phyloP scores from a whole-genome alignment of 352 stramenopile species.

The Phytopythium boreale region DNA sequence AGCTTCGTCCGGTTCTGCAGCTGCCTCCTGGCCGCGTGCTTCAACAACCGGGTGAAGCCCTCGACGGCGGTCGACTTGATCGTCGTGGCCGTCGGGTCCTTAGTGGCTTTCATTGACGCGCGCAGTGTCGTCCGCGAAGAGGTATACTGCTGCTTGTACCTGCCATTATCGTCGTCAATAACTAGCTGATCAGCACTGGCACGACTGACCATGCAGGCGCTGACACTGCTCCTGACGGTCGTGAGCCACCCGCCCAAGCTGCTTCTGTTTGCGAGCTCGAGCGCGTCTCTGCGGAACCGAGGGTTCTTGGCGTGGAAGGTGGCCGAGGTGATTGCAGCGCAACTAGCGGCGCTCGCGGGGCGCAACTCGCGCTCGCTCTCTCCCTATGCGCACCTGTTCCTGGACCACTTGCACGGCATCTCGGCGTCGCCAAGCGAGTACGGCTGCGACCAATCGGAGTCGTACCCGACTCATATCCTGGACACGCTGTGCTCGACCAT shows the following conservation, averaged over 20 bases:
- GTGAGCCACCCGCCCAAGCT: conserved; percentile 65
- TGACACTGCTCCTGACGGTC: conserved; percentile 66
- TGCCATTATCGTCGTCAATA: background rate
- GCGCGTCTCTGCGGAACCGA: conserved; percentile 27
- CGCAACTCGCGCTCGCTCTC: conserved; percentile 35
- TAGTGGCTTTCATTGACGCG: conserved; percentile 35
- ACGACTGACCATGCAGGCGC: conserved; percentile 27
- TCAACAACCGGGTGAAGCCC: conserved; percentile 28
- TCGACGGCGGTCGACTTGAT: conserved; percentile 39
- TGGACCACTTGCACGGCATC: conserved; percentile 76
- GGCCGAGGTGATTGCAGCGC: conserved; percentile 43
- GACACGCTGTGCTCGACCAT: conserved; percentile 71
- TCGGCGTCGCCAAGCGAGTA: conserved; percentile 32
- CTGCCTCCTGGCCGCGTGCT: conserved; percentile 45
- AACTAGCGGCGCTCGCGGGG: conserved; percentile 40
- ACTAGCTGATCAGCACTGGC: background rate
- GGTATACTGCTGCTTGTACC: conserved; percentile 17
- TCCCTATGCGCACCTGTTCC: conserved; percentile 68
- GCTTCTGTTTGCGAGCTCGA: conserved; percentile 35
- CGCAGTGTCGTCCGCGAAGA: conserved; percentile 52
- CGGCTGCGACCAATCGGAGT: conserved; percentile 12
- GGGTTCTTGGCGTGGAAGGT: conserved; percentile 61
- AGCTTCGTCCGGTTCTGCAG: conserved; percentile 56
- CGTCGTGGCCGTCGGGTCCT: conserved; percentile 28
- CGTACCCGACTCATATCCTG: conserved; percentile 61